A percentile compares a stretch with the other conserved stretches of the same genome.
phyloP scores from a whole-genome alignment of 176 grass and related monocot genomes.

The Poa pratensis region DNA sequence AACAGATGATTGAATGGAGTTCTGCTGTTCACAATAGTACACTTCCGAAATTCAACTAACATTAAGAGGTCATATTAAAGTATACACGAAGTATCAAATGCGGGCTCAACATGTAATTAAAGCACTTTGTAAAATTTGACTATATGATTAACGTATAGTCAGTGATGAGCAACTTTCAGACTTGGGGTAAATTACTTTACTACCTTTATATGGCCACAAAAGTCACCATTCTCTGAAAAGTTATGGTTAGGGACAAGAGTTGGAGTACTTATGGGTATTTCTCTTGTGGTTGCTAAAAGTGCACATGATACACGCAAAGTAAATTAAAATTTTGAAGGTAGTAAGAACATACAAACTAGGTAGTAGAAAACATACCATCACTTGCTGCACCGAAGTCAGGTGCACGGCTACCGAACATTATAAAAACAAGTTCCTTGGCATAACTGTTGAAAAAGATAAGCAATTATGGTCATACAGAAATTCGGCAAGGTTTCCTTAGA shows the following conservation, averaged over 20 bases:
- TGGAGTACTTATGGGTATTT: not conserved
- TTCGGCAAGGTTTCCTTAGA: not conserved
- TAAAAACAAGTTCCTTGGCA: slow-evolving; percentile 87
- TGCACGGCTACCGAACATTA: slow-evolving; percentile 74
- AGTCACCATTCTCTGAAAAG: not conserved
- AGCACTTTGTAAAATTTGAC: not conserved
- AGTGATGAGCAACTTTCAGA: slow-evolving; percentile 8
- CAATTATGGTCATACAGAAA: not conserved
- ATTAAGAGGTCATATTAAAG: not conserved
- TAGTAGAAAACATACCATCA: slow-evolving; percentile 66
- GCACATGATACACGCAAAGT: not conserved
- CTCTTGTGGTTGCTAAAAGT: slow-evolving; percentile 3
- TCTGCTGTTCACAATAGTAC: not conserved
- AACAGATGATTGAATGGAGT: slow-evolving; percentile 30
- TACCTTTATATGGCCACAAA: slow-evolving; percentile 9
- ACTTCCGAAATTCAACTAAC: not conserved
- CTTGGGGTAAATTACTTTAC: slow-evolving; percentile 9
- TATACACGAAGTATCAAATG: slow-evolving; percentile 20
- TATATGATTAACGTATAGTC: not conserved
- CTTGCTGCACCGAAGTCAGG: slow-evolving; percentile 94
- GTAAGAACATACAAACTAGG: not conserved
- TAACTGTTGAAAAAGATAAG: slow-evolving; percentile 61
- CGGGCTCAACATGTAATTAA: not conserved
- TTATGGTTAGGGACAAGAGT: not conserved
- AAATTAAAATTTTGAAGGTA: slow-evolving; percentile 31